These are phyloP conservation scores for Coemansia sp. DNA, from an alignment of 192 early-diverging fungal species.

Conservation along the genomic window DNA sequence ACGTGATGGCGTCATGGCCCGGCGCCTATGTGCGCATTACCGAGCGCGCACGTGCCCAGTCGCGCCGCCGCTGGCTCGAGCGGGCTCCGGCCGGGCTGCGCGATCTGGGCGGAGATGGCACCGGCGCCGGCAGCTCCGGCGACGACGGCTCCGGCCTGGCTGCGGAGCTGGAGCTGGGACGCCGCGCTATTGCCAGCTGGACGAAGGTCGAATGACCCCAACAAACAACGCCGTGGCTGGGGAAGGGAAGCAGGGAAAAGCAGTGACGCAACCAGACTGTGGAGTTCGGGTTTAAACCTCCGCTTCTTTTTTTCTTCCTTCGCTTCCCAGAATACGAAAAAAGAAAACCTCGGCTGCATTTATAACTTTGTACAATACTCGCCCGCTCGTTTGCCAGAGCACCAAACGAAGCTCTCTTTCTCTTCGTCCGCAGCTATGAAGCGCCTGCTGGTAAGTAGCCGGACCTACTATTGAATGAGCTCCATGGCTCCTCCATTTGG, in stretches of 20 bases:
- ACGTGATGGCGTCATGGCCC: slow-evolving; percentile 47
- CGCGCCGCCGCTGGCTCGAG: slow-evolving; percentile 46
- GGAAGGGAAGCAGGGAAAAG: too few species aligned
- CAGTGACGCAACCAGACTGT: too few species aligned
- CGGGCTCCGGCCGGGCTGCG: slow-evolving; percentile 23
- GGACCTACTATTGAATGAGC: too few species aligned
- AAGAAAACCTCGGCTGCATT: not conserved
- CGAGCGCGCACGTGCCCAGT: slow-evolving; percentile 35
- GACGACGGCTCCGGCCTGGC: not conserved
- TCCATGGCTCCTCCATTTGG: not conserved
- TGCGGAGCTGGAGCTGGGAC: slow-evolving; percentile 24
- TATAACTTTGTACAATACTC: not conserved
- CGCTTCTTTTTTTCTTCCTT: slow-evolving; percentile 4
- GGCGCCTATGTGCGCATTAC: slow-evolving; percentile 37
- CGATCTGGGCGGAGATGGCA: slow-evolving; percentile 15
- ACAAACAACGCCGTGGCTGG: too few species aligned
- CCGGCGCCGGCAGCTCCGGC: not conserved
- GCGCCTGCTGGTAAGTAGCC: slow-evolving; percentile 25
- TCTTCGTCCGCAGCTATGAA: too few species aligned
- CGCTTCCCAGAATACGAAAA: too few species aligned
- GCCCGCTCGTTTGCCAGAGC: not conserved
- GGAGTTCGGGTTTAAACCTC: too few species aligned
- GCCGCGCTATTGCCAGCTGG: slow-evolving; percentile 18
- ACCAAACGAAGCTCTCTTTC: too few species aligned
- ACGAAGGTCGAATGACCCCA: slow-evolving; percentile 32